Base-by-base conservation (phyloP, 2,329 filamentous ascomycete genomes). In the Alternaria ethzedia region DNA sequence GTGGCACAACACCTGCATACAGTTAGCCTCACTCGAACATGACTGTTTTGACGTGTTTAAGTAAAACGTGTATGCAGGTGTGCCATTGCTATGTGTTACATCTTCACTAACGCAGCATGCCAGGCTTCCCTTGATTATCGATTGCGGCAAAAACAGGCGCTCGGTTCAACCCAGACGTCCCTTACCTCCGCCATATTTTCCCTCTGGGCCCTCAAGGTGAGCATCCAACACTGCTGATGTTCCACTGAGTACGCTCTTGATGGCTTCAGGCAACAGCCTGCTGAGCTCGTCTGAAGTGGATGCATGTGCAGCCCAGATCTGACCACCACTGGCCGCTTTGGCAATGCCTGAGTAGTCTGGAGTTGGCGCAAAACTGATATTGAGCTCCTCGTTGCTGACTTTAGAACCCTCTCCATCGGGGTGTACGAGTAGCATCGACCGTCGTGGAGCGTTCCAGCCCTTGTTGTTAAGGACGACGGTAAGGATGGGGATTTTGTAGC, bases 391-490 rank as follows among this genome's bases (percentile, higher is more conserved):
- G 63, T 90, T 90, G 44, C 83, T 85, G 3, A 86, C 87, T 61
- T 87, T 88, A 2, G 84, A 86, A 1, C 87, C 89, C 55, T 86
- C 82, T 11, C 89, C 89, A 41, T 89, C 81, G 0, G 89, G 89
- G 71, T 91, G 89, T 1, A 91, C 89, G 11, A 91, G 83, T 20
- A 90, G 78, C 74, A 91, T 82, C 15, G 85, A 88, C 59, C 83
- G 82, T 6, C 86, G 81, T 0, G 89, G 89, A 0, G 89, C 89
- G 70, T 91, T 90, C 89, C 89, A 91, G 47, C 89, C 89, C 78
- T 90, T 87, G 72, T 91, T 91, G 74, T 91, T 91, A 54, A 91
- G 77, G 11, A 91, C 87, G 46, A 91, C 88, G 0, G 88, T 90
- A 36, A 91, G 78, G 12, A 91, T 82, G 0, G 89, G 89, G 57